phyloP scores from a whole-genome alignment of 306 rosid species.

The Bauhinia variegata region DNA sequence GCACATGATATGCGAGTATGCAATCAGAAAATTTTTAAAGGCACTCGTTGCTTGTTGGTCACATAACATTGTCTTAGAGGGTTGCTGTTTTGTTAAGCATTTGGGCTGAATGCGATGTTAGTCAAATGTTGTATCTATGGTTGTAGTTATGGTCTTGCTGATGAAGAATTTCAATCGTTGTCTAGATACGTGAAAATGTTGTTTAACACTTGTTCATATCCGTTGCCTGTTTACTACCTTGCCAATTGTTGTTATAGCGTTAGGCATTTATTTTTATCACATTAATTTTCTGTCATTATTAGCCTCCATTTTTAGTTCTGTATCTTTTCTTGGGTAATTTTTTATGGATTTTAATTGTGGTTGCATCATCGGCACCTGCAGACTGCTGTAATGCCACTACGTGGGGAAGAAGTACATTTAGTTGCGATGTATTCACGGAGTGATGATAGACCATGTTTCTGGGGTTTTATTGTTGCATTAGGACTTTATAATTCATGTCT shows the following conservation, averaged over 20 bases:
- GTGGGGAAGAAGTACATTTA: conserved; percentile 88
- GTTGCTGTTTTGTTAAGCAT: conserved; percentile 13
- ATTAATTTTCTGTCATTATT: not conserved
- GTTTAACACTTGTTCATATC: no score
- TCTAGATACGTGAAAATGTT: not conserved
- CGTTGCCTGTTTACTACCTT: not conserved
- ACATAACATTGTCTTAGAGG: conserved; percentile 18
- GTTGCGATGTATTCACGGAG: conserved; percentile 87
- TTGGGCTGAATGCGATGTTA: conserved; percentile 15
- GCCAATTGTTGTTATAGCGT: not conserved
- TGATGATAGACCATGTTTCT: conserved; percentile 74
- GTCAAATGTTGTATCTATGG: no score
- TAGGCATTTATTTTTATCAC: not conserved
- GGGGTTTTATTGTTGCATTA: conserved; percentile 80
- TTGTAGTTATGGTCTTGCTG: conserved; percentile 8
- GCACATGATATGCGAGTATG: conserved; percentile 27
- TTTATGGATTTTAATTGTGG: conserved; percentile 35
- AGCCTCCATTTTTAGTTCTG: conserved; percentile 6
- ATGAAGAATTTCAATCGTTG: not conserved
- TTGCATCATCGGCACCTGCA: conserved; percentile 52
- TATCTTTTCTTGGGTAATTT: not conserved
- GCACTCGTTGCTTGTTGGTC: conserved; percentile 26
- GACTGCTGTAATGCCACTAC: conserved; percentile 86
- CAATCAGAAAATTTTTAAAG: conserved; percentile 14
- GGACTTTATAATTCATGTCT: conserved; percentile 91